Percentiles rank a stretch among this genome's conserved stretches.
Conservation (phyloP, 2,329 filamentous ascomycete species). For the Cryphonectria japonica region DNA sequence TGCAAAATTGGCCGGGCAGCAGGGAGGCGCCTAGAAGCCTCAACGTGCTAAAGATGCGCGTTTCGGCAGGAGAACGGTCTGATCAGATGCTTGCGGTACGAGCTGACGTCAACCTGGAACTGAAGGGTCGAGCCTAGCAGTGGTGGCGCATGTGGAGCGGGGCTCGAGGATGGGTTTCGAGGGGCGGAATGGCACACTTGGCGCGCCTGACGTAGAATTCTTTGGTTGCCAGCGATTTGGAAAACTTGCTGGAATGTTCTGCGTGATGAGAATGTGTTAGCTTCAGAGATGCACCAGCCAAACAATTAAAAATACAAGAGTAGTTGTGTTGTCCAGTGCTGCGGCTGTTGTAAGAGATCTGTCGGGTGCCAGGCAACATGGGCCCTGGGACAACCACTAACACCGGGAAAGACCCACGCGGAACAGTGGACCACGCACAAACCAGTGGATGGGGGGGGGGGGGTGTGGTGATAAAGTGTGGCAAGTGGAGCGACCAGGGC, state of each 20-base stretch:
- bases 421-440: constrained; percentile 10
- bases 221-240: not conserved
- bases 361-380: not conserved
- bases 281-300: not conserved
- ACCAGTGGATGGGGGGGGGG: constrained; percentile 5
- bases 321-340: not conserved
- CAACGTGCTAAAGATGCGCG: constrained; percentile 2
- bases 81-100: constrained; percentile 4
- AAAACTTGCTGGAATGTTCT: not conserved
- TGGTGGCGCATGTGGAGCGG: not conserved
- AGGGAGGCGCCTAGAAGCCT: constrained; percentile 1
- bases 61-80: constrained; percentile 2
- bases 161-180: not conserved
- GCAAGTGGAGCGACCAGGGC: constrained; percentile 14
- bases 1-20: not conserved
- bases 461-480: constrained; percentile 9
- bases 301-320: not conserved
- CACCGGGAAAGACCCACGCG: not conserved
- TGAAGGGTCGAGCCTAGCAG: not conserved
- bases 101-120: constrained; percentile 21
- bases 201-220: not conserved
- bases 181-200: not conserved
- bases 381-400: constrained; percentile 1
- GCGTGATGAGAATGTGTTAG: not conserved
- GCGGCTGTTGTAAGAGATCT: not conserved